These are phyloP conservation scores for Aurifilum marmelostoma DNA, from an alignment of 2,329 filamentous ascomycete genomes.

Conservation along the genomic window DNA sequence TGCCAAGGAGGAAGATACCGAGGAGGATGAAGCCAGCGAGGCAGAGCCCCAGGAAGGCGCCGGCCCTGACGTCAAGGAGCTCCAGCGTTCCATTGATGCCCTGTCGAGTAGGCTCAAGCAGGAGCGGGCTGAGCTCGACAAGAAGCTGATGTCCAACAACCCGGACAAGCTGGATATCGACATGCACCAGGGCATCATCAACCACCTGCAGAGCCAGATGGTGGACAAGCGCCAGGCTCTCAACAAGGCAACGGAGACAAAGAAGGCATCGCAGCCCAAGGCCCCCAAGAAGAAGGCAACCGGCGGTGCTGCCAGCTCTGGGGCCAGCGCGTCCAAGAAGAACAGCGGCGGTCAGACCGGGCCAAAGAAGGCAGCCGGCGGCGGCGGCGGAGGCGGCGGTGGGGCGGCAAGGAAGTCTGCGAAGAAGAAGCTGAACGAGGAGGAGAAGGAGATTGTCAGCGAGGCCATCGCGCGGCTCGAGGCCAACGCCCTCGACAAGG, in stretches of 20 bases:
- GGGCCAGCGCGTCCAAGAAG: conserved; percentile 46
- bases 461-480: conserved; percentile 82
- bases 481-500: conserved; percentile 74
- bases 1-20: conserved; percentile 72
- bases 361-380: conserved; percentile 42
- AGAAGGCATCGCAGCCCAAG: conserved; percentile 58
- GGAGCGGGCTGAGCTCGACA: conserved; percentile 62
- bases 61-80: conserved; percentile 43
- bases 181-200: conserved; percentile 64
- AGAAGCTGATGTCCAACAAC: conserved; percentile 53
- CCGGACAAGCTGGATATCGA: conserved; percentile 57
- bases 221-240: conserved; percentile 72
- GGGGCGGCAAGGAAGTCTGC: conserved; percentile 43
- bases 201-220: conserved; percentile 70
- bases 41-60: conserved; percentile 56
- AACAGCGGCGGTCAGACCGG: conserved; percentile 37
- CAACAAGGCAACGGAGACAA: conserved; percentile 59
- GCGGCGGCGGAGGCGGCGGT: conserved; percentile 31
- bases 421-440: conserved; percentile 68
- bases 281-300: conserved; percentile 56
- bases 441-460: conserved; percentile 91
- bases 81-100: conserved; percentile 52
- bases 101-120: conserved; percentile 56
- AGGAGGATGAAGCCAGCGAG: conserved; percentile 71
- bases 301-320: conserved; percentile 26